Conservation (phyloP, 106 monocot species). For the Dendrobium officinale region DNA sequence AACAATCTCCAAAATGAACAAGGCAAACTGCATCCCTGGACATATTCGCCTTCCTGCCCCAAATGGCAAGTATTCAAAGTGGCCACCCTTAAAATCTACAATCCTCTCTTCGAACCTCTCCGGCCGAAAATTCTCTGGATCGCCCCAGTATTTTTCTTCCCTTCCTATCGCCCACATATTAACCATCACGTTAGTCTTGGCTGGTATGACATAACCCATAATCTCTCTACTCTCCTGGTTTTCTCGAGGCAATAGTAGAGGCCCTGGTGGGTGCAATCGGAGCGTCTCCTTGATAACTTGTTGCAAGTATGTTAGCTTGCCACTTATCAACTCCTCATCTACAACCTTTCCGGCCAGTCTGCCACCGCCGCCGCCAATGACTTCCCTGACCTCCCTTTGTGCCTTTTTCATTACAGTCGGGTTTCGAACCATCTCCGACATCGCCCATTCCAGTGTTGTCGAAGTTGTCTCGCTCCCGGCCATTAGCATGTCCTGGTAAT, state of each 20-base stretch:
- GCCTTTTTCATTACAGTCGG: slow-evolving; percentile 9
- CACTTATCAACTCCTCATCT: background rate
- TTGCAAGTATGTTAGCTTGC: slow-evolving; percentile 2
- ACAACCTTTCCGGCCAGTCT: background rate
- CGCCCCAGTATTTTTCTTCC: slow-evolving; percentile 6
- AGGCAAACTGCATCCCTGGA: slow-evolving; percentile 8
- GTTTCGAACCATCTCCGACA: slow-evolving; percentile 11
- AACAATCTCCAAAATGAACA: slow-evolving; percentile 3
- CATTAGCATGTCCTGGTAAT: slow-evolving; percentile 10
- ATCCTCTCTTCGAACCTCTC: slow-evolving; percentile 9
- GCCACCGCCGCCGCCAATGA: background rate
- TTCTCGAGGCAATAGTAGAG: slow-evolving; percentile 7
- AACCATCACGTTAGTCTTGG: slow-evolving; percentile 1
- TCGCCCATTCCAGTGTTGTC: slow-evolving; percentile 11
- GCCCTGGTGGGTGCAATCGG: slow-evolving; percentile 9
- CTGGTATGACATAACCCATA: slow-evolving; percentile 9
- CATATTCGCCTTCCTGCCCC: slow-evolving; percentile 9
- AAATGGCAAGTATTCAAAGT: slow-evolving; percentile 14
- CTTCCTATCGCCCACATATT: slow-evolving; percentile 15
- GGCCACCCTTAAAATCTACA: background rate
- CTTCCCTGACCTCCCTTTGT: slow-evolving; percentile 4
- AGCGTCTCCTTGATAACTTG: slow-evolving; percentile 13
- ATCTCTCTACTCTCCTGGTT: background rate
- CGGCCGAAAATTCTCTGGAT: slow-evolving; percentile 8
- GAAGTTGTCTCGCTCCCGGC: slow-evolving; percentile 10